phyloP scores from a whole-genome alignment of 23 red algal species.

The Gracilaria gracilis region DNA sequence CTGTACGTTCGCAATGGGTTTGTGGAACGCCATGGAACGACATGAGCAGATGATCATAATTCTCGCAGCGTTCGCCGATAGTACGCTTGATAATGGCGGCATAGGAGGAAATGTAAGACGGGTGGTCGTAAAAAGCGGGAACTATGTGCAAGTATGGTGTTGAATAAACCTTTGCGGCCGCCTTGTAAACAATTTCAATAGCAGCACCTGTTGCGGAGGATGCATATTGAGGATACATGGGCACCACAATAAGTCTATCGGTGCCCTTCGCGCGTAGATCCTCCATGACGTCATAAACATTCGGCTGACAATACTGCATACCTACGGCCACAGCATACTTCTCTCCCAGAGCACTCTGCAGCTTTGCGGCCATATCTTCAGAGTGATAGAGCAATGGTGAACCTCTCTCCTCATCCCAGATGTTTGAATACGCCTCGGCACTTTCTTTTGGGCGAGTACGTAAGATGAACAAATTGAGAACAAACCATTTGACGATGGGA shows the following conservation, averaged over 20 bases:
- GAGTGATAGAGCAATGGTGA: conserved; percentile 90
- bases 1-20: conserved; percentile 89
- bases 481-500: conserved; percentile 80
- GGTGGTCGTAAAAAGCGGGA: conserved; percentile 99
- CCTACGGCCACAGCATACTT: conserved; percentile 85
- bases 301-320: conserved; percentile 99
- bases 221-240: conserved; percentile 98
- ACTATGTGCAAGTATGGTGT: conserved; percentile 98
- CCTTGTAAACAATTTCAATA: conserved; percentile 93
- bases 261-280: conserved; percentile 79
- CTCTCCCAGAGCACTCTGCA: conserved; percentile 79
- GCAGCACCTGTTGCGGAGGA: conserved; percentile 89
- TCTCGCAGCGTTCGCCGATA: conserved; percentile 84
- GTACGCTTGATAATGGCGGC: conserved; percentile 70
- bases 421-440: conserved; percentile 90
- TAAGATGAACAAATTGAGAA: conserved; percentile 93
- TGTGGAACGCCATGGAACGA: conserved; percentile 97
- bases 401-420: conserved; percentile 96
- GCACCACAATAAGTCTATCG: conserved; percentile 92
- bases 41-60: conserved; percentile 96
- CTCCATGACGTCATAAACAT: conserved; percentile 80
- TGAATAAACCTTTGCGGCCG: conserved; percentile 85
- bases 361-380: conserved; percentile 84
- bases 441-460: conserved; percentile 85
- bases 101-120: conserved; percentile 87